These are phyloP conservation scores for Guadua angustifolia DNA, from an alignment of 176 grass and related monocot species.

Conservation along the genomic window DNA sequence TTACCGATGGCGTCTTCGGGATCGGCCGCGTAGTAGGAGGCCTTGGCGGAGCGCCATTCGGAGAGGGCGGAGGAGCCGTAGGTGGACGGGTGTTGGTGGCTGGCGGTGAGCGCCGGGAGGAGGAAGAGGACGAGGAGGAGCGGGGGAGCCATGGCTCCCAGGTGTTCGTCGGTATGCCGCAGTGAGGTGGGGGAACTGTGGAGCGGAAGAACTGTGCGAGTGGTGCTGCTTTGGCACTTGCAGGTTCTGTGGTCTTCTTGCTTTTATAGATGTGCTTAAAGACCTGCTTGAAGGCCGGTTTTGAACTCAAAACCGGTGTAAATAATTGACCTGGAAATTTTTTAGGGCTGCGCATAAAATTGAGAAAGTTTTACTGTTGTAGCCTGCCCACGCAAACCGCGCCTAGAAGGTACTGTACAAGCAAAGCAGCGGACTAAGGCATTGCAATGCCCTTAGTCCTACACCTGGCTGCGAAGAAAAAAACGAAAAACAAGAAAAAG, in stretches of 20 bases:
- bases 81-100: conserved; percentile 62
- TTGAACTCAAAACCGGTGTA: no score
- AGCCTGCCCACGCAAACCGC: no score
- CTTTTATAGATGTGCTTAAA: conserved; percentile 39
- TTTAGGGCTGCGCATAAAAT: no score
- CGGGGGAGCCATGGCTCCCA: conserved; percentile 53
- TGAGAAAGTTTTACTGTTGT: no score
- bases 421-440: no score
- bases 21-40: conserved; percentile 94
- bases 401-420: no score
- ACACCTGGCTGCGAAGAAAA: no score
- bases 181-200: conserved; percentile 13
- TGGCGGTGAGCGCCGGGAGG: conserved; percentile 43
- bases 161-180: conserved; percentile 28
- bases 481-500: no score
- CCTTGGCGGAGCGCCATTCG: conserved; percentile 87
- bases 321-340: no score
- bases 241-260: conserved; percentile 33
- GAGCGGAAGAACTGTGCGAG: conserved; percentile 2
- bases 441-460: no score
- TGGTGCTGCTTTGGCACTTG: conserved; percentile 28
- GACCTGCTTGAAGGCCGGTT: no score
- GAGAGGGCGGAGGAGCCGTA: conserved; percentile 71
- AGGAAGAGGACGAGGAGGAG: conserved; percentile 48
- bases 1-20: conserved; percentile 91